Conservation (phyloP, 2,329 filamentous ascomycete species). For the Nemania diffusa region DNA sequence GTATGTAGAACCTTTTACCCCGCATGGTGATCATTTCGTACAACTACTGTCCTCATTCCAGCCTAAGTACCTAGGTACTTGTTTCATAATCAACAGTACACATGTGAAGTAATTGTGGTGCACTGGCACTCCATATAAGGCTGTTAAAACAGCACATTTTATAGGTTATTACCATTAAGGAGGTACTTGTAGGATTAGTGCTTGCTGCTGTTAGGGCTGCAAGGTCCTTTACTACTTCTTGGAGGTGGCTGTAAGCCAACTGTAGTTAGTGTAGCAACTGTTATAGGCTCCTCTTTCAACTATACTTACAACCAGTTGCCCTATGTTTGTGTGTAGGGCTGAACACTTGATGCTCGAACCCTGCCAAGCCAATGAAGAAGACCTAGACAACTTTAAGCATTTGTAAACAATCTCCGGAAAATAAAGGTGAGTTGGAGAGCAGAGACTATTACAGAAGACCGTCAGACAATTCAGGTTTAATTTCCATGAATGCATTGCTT, state of each 20-base stretch:
- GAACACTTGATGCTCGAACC: constrained; percentile 23
- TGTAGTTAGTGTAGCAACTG: constrained; percentile 9
- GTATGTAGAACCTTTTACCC: neutral
- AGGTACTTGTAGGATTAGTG: neutral
- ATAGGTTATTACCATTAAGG: neutral
- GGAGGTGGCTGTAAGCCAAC: constrained; percentile 42
- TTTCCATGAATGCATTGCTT: constrained; percentile 19
- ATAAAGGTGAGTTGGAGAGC: neutral
- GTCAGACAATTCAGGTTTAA: neutral
- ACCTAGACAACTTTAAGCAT: neutral
- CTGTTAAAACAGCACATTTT: neutral
- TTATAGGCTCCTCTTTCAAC: neutral
- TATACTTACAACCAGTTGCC: neutral
- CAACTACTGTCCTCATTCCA: neutral
- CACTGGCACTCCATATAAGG: neutral
- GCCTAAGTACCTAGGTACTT: neutral
- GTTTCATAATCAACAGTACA: neutral
- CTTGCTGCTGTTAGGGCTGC: constrained; percentile 20
- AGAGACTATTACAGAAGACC: constrained; percentile 6
- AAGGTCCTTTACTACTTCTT: constrained; percentile 36
- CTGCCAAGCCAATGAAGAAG: neutral
- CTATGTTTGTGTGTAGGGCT: constrained; percentile 40
- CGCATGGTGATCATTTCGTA: constrained; percentile 25
- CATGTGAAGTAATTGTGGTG: neutral
- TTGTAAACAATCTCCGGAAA: neutral